Evolutionary conservation across 208 protist genomes (phyloP).

Genomic region (Naegleria fowleri): DNA sequence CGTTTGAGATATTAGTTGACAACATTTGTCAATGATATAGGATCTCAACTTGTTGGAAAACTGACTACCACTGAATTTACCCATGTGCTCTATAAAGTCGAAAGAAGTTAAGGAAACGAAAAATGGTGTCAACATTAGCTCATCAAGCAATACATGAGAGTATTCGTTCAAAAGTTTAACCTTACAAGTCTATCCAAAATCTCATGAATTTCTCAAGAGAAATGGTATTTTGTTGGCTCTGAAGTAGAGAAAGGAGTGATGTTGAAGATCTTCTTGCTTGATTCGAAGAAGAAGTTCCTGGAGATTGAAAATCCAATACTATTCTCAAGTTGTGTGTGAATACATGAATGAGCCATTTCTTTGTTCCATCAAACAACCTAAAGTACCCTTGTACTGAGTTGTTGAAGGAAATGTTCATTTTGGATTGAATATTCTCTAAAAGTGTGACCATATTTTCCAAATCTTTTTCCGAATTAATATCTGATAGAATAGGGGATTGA

Average conservation of each 20-base stretch:
- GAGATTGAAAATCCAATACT: neutral
- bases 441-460: neutral
- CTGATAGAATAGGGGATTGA: neutral
- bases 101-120: neutral
- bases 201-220: neutral
- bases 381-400: neutral
- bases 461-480: neutral
- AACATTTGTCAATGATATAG: neutral
- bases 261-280: neutral
- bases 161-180: neutral
- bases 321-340: neutral
- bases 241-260: neutral
- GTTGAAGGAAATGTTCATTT: neutral
- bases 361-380: neutral
- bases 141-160: neutral
- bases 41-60: neutral
- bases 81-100: neutral
- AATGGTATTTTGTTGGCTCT: neutral
- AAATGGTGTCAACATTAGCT: slow-evolving; percentile 6
- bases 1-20: neutral
- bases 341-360: neutral
- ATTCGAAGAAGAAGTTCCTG: neutral
- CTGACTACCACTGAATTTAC: neutral
- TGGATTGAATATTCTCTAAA: neutral
- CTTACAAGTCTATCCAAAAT: neutral